Percentiles rank a stretch among this genome's conserved stretches.
phyloP scores from a whole-genome alignment of 1,284 basidiomycete species.

The Boletus mariae region DNA sequence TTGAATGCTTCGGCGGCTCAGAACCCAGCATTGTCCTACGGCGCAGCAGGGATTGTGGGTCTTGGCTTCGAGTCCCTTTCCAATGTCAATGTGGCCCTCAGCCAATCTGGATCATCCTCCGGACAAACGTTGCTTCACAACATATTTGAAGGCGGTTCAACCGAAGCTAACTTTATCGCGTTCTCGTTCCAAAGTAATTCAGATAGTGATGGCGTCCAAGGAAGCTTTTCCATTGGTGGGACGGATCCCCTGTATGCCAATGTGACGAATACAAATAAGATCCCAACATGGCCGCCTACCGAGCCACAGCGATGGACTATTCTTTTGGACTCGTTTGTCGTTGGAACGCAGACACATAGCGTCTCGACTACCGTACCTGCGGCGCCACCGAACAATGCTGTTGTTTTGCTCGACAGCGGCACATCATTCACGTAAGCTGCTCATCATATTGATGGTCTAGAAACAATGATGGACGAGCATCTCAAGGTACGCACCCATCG shows the following conservation, averaged over 20 bases:
- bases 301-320: constrained; percentile 70
- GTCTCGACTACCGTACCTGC: constrained; percentile 53
- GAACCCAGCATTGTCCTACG: constrained; percentile 71
- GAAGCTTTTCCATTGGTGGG: constrained; percentile 71
- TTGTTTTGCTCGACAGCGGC: constrained; percentile 71
- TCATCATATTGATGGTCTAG: constrained; percentile 2
- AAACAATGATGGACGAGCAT: constrained; percentile 4
- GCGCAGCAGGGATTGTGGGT: constrained; percentile 68
- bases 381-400: constrained; percentile 64
- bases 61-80: constrained; percentile 78
- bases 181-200: constrained; percentile 63
- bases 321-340: constrained; percentile 64
- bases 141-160: constrained; percentile 62
- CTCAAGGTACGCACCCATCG: constrained; percentile 59
- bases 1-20: constrained; percentile 56
- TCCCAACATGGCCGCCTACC: constrained; percentile 66
- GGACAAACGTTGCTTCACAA: constrained; percentile 73
- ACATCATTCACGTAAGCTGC: constrained; percentile 69
- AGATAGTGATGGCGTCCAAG: constrained; percentile 53
- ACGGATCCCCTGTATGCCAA: constrained; percentile 56
- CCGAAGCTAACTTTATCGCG: constrained; percentile 73
- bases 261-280: constrained; percentile 50
- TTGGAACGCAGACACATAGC: constrained; percentile 47
- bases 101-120: constrained; percentile 49
- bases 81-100: constrained; percentile 57